Conservation (phyloP, 2,329 filamentous ascomycete genomes). For the Claviceps monticola region DNA sequence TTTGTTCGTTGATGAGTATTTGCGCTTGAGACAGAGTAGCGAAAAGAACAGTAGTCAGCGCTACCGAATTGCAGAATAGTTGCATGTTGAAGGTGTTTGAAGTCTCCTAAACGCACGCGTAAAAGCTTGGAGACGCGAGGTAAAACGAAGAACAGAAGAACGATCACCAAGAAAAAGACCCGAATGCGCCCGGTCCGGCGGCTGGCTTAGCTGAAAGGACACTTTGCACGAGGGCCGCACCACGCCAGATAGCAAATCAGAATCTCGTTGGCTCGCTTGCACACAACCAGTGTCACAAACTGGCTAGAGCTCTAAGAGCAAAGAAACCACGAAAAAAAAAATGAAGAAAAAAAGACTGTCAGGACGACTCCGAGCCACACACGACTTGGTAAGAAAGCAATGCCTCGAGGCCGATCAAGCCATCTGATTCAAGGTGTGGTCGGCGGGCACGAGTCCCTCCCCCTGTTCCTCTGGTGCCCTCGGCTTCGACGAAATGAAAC, state of each 20-base stretch:
- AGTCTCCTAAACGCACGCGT: no score
- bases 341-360: neutral
- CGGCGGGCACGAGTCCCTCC: neutral
- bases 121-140: neutral
- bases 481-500: neutral
- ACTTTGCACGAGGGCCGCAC: neutral
- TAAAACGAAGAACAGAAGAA: neutral
- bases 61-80: slow-evolving; percentile 10
- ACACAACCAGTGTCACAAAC: neutral
- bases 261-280: neutral
- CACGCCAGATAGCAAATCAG: neutral
- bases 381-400: no score
- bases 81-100: slow-evolving; percentile 2
- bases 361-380: neutral
- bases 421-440: neutral
- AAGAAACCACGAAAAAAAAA: neutral
- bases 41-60: slow-evolving; percentile 29
- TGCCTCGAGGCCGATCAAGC: neutral
- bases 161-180: neutral
- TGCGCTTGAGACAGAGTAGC: slow-evolving; percentile 43
- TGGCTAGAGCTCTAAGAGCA: neutral
- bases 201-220: slow-evolving; percentile 2
- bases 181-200: neutral
- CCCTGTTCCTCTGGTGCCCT: neutral
- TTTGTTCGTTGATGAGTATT: slow-evolving; percentile 57